These are phyloP conservation scores for Vachellia pachyceras DNA, from an alignment of 306 rosid genomes.

Conservation along the genomic window DNA sequence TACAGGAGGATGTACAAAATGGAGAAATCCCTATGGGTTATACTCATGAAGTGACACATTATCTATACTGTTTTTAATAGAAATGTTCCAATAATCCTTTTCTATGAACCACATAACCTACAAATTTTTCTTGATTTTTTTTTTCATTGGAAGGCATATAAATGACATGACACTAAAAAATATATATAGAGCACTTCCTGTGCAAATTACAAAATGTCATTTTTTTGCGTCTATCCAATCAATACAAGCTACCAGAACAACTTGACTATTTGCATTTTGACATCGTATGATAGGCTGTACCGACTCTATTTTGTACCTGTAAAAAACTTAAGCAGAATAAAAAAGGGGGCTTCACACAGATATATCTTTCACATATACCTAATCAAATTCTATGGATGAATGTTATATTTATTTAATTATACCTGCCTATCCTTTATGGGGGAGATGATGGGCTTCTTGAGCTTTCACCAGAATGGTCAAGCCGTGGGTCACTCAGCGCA, in stretches of 20 bases:
- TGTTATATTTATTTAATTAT: background rate
- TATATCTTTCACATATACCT: background rate
- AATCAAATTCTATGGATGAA: background rate
- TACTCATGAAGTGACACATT: too few relatives aligned
- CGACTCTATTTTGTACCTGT: constrained; percentile 9
- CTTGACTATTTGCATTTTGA: background rate
- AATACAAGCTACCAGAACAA: background rate
- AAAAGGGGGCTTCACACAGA: too few relatives aligned
- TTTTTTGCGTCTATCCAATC: background rate
- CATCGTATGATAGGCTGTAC: background rate
- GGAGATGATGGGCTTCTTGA: constrained; percentile 45
- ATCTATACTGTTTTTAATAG: too few relatives aligned
- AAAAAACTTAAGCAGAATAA: background rate
- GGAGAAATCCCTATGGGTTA: too few relatives aligned
- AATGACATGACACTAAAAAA: too few relatives aligned
- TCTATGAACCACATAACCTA: too few relatives aligned
- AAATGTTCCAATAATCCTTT: too few relatives aligned
- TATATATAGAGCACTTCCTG: too few relatives aligned
- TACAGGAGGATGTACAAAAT: too few relatives aligned
- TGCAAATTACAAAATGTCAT: too few relatives aligned
- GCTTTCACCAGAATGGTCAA: constrained; percentile 47
- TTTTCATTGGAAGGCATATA: too few relatives aligned
- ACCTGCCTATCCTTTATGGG: constrained; percentile 42
- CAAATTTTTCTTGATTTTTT: too few relatives aligned
- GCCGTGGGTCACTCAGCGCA: constrained; percentile 56